Evolutionary conservation across 176 grass and related monocot species (phyloP), one percentile per base, ranked within the genome.

Genomic region (Melocanna baccifera): DNA sequence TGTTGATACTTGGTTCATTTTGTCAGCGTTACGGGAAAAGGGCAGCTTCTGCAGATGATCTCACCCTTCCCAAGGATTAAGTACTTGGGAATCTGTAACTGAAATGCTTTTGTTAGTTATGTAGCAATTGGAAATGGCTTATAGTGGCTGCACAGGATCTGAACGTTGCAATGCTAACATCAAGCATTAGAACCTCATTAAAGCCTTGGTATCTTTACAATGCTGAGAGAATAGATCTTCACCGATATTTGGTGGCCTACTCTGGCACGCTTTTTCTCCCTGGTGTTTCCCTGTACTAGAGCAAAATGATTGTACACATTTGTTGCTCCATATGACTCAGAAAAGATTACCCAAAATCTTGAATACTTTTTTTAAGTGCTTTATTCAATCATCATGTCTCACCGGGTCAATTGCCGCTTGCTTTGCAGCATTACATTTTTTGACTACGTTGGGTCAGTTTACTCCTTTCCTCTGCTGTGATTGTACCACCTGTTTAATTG

Each of bases 21-120:
- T 81, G 37, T 30, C 65, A 92, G 91, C 91, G 91, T 74, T 92
- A 92, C 67, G 50, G 84, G 53, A 92, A 87, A 69, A 87, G 34
- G 51, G 62, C 13, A 84, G 69, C 78, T 84, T 65, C 87, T 66
- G 36, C 80, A 14, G 80, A 92, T 81, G 84, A 84, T 39, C 73
- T 68, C 63, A 85, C 45, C 75, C 75, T 87, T 63, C 42, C 80
- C 34, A 83, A 88, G 18, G 80, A 88, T 71, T 88, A 63, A 83
- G 9, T 58, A 70, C 46, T 19, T 43, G 57, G 36, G 36, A 46
- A 65, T 80, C 67, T 51, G 22, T 62, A 63, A 62, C 8, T 7
- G 34, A 71, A 70, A 83, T 87, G 86, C 62, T 29, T 63, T 73
- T 79, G 30, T 30, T 81, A 66, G 42, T 67, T 56, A 42, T 6